A percentile compares a stretch with the other conserved stretches of the same genome.
phyloP scores from a whole-genome alignment of 306 rosid species.

The Cyclanthera cordifolia region DNA sequence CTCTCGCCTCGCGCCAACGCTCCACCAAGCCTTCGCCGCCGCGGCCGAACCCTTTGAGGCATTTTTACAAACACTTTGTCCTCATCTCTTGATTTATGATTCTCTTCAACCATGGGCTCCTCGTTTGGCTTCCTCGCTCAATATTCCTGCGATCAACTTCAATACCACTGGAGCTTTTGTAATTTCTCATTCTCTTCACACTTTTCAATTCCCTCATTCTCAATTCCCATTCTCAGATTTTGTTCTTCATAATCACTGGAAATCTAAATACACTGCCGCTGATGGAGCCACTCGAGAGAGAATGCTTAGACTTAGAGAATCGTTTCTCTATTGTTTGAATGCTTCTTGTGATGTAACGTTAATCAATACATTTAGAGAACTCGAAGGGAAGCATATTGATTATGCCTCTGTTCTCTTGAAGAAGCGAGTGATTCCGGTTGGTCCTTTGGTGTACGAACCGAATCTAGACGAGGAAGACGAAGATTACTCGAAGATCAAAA shows the following conservation, averaged over 20 bases:
- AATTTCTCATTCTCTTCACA: not conserved
- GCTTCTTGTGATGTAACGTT: not conserved
- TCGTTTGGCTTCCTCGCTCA: slow-evolving; percentile 1
- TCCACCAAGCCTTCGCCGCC: slow-evolving; percentile 20
- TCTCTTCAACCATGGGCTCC: slow-evolving; percentile 27
- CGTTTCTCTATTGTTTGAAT: not conserved
- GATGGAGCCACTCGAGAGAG: not conserved
- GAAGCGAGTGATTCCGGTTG: slow-evolving; percentile 17
- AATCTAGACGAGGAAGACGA: not conserved
- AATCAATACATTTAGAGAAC: slow-evolving; percentile 2
- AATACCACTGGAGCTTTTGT: not conserved
- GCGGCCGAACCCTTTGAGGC: slow-evolving; percentile 12
- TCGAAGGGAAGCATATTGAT: slow-evolving; percentile 19
- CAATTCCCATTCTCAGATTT: not conserved
- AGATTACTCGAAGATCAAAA: not conserved
- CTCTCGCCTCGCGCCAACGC: slow-evolving; percentile 17
- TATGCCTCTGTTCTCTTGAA: not conserved
- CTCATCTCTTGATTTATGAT: slow-evolving; percentile 24
- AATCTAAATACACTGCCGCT: not conserved
- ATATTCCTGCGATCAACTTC: slow-evolving; percentile 18
- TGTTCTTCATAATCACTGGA: not conserved
- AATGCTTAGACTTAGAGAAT: not conserved
- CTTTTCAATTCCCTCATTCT: not conserved
- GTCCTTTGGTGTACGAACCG: slow-evolving; percentile 14
- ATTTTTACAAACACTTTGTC: slow-evolving; percentile 13